Percentiles rank a stretch among this genome's conserved stretches.
Evolutionary conservation across 2,329 filamentous ascomycete species (phyloP).

Genomic region (Ophiostoma quercus): DNA sequence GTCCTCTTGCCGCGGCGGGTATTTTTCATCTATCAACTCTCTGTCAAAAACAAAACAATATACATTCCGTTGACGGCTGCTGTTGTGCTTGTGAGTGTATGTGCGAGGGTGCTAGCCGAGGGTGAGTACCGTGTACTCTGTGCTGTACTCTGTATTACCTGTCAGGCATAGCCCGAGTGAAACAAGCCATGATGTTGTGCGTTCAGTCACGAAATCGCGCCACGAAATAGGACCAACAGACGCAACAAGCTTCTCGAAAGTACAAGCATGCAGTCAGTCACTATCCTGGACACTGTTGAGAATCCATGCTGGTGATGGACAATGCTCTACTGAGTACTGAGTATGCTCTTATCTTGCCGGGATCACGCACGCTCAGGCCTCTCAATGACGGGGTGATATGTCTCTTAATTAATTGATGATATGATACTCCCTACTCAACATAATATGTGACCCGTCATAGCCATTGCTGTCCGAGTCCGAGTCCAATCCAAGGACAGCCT

Average conservation of each 20-base stretch:
- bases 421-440: too few species aligned
- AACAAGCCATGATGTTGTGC: neutral
- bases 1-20: neutral
- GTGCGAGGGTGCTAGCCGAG: neutral
- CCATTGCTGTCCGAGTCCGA: neutral
- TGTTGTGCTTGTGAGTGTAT: neutral
- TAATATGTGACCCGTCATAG: neutral
- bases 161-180: neutral
- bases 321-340: too few species aligned
- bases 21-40: neutral
- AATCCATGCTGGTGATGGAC: too few species aligned
- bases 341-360: neutral
- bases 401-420: neutral
- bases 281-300: too few species aligned
- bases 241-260: too few species aligned
- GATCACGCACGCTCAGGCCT: neutral
- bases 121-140: too few species aligned
- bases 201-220: neutral
- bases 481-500: neutral
- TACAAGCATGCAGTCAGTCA: too few species aligned
- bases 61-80: neutral
- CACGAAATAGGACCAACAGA: neutral
- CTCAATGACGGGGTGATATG: neutral
- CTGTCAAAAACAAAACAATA: neutral
- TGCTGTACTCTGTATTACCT: neutral